Evolutionary conservation across 2,329 filamentous ascomycete species (phyloP), one percentile per base, ranked within the genome.

Genomic region (Pezicula neosporulosa): DNA sequence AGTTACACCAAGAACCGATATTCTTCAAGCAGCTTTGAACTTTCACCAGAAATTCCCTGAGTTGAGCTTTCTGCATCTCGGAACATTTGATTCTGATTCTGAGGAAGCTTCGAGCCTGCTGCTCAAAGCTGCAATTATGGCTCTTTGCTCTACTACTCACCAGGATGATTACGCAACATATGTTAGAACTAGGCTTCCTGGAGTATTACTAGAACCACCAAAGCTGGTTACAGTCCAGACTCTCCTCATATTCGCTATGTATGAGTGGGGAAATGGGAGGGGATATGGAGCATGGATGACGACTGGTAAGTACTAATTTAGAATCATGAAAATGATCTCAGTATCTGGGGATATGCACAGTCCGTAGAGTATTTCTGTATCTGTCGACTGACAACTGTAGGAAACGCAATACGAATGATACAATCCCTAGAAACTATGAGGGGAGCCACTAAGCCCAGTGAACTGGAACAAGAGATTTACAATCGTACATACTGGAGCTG

Each of bases 251-350:
- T 56, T 74, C 18, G 66, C 69, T 0, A 56, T 73, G 0, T 67
- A 72, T 18, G 72, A 74, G 61, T 75, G 72, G 71, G 72, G 72
- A 0, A 64, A 65, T 1, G 63, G 72, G 7, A 65, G 72, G 24
- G 71, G 71, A 13, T 70, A 74, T 46, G 71, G 68, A 37, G 72
- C 72, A 0, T 75, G 72, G 72, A 69, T 74, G 53, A 68, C 72
- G 36, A 71, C 65, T 35, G 70, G 70, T 19, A 70, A 43, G 43
- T 45, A 6, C n/a, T n/a, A n/a, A n/a, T 18, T 12, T 18, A 1
- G 13, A 24, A 16, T 13, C 13, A 6, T 21, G 2, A 9, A 15
- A 19, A 10, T 38, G 3, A 6, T 24, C 24, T 24, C 24, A 24
- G 3, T 6, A 6, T 24, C 24, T 24, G 24, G 24, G 24, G 24